Conservation (phyloP, 768 basidiomycete species). For the Lepiota brunneoincarnata region DNA sequence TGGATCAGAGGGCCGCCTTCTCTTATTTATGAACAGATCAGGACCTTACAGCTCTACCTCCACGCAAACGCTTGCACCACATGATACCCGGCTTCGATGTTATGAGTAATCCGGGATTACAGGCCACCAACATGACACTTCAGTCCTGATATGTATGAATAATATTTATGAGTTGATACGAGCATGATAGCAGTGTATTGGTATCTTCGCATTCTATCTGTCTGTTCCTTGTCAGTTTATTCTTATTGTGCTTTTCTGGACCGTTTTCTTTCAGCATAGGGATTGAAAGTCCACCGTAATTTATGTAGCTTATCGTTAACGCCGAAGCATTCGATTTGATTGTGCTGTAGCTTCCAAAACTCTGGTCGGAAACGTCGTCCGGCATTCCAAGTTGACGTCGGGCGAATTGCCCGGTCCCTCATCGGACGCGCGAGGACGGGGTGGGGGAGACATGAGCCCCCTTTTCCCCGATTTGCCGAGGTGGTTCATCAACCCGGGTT, state of each 20-base stretch:
- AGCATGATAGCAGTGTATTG: conserved; percentile 17
- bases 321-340: background rate
- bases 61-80: conserved; percentile 66
- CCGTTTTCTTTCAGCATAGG: background rate
- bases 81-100: conserved; percentile 60
- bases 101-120: conserved; percentile 49
- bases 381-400: too few relatives aligned
- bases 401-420: too few relatives aligned
- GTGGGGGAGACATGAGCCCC: too few relatives aligned
- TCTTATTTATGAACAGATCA: conserved; percentile 26
- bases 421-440: too few relatives aligned
- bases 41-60: conserved; percentile 52
- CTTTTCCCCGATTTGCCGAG: too few relatives aligned
- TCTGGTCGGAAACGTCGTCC: too few relatives aligned
- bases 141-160: conserved; percentile 38
- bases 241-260: conserved; percentile 6
- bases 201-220: conserved; percentile 15
- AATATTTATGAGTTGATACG: background rate
- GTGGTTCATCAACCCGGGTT: too few relatives aligned
- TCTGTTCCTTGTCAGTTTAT: conserved; percentile 7
- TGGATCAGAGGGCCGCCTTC: conserved; percentile 16
- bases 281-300: background rate
- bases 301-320: conserved; percentile 3
- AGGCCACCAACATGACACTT: conserved; percentile 53
- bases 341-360: too few relatives aligned